A percentile compares a stretch with the other conserved stretches of the same genome.
Conservation (phyloP, 73 alveolate species). For the Paramecium sexaurelia region DNA sequence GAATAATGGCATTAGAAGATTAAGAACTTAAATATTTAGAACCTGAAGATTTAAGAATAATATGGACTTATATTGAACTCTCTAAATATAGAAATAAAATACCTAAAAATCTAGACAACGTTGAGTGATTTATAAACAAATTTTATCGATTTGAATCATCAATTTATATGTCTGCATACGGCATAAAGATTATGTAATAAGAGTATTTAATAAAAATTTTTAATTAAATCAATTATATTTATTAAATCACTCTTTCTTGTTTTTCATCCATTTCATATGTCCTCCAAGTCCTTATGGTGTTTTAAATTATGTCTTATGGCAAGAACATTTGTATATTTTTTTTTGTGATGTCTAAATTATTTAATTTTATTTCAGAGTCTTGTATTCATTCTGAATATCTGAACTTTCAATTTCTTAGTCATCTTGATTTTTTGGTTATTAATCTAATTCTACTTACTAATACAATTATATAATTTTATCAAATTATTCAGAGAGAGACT, state of each 20-base stretch:
- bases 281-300: background rate
- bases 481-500: background rate
- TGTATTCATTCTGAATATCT: background rate
- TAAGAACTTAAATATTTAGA: background rate
- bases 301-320: background rate
- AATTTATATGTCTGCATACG: background rate
- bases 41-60: constrained; percentile 25
- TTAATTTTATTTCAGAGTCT: background rate
- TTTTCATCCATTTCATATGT: background rate
- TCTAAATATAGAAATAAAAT: background rate
- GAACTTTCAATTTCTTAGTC: background rate
- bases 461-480: no score
- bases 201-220: no score
- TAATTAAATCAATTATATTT: background rate
- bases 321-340: background rate
- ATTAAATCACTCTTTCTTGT: background rate
- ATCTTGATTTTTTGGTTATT: background rate
- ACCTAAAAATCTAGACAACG: background rate
- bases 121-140: constrained; percentile 2
- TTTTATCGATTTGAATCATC: background rate
- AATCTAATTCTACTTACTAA: no score
- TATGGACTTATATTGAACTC: constrained; percentile 38
- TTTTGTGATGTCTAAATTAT: background rate
- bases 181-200: background rate
- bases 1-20: constrained; percentile 6